Percentiles rank a stretch among this genome's conserved stretches.
These are phyloP conservation scores for Irpex sp. DNA, from an alignment of 1,284 basidiomycete species.

Conservation along the genomic window DNA sequence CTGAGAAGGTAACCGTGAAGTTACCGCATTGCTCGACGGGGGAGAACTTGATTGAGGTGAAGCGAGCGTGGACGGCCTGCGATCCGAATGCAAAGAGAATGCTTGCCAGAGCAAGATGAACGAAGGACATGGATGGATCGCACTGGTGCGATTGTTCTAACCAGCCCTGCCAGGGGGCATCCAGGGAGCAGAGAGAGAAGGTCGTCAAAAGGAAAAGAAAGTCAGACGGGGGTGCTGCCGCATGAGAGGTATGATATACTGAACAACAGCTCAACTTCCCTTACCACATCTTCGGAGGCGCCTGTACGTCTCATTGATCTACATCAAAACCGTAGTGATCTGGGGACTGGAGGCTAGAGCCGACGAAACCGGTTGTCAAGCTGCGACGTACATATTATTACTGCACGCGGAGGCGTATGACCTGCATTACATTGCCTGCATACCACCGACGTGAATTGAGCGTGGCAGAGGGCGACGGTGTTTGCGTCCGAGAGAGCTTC, in stretches of 20 bases:
- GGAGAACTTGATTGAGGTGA: conserved; percentile 44
- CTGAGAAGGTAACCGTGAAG: conserved; percentile 44
- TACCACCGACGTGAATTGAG: background rate
- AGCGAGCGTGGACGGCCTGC: conserved; percentile 42
- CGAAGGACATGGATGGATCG: conserved; percentile 25
- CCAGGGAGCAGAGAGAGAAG: conserved; percentile 12
- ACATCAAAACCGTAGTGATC: background rate
- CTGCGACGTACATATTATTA: background rate
- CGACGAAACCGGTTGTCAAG: background rate
- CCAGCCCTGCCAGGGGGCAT: conserved; percentile 13
- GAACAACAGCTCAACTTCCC: background rate
- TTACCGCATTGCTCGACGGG: conserved; percentile 52
- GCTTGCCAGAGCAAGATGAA: conserved; percentile 30
- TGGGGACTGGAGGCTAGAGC: background rate
- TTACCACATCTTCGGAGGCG: background rate
- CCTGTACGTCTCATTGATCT: background rate
- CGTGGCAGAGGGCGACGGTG: background rate
- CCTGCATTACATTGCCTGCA: background rate
- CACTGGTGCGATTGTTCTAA: background rate
- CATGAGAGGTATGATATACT: background rate
- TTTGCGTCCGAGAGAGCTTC: background rate
- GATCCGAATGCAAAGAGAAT: conserved; percentile 38
- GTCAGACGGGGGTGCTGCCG: background rate
- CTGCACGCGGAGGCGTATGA: background rate
- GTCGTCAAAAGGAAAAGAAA: background rate